Evolutionary conservation across 768 basidiomycete species (phyloP).

Genomic region (Suillus lakei): DNA sequence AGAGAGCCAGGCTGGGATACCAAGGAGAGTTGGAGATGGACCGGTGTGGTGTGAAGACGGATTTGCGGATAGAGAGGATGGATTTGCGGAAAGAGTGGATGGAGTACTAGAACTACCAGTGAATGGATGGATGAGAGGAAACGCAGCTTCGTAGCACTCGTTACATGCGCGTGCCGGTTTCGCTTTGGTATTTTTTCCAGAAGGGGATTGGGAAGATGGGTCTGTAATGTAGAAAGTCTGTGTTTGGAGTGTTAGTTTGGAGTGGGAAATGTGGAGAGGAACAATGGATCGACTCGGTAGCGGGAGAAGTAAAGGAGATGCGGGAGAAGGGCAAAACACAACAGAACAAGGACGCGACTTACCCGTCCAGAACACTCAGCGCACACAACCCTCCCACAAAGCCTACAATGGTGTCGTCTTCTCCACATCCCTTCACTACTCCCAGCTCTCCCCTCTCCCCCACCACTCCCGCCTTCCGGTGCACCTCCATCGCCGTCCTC

Average conservation of each 20-base stretch:
- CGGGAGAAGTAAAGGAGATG: background rate
- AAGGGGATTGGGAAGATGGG: conserved; percentile 24
- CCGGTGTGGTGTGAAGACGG: conserved; percentile 16
- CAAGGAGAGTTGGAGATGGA: conserved; percentile 24
- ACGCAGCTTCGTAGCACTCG: conserved; percentile 85
- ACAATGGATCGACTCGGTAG: background rate
- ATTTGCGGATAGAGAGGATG: conserved; percentile 11
- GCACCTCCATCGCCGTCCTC: conserved; percentile 2
- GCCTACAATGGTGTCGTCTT: conserved; percentile 83
- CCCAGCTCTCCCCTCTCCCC: conserved; percentile 15
- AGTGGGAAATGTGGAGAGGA: background rate
- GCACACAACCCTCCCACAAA: conserved; percentile 88
- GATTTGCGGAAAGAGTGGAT: conserved; percentile 5
- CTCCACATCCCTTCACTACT: conserved; percentile 40
- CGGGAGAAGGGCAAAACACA: background rate
- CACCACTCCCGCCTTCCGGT: conserved; percentile 5
- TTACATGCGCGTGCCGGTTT: conserved; percentile 84
- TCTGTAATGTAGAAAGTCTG: conserved; percentile 88
- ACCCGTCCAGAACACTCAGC: conserved; percentile 83
- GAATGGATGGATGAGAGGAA: conserved; percentile 51
- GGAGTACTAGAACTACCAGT: conserved; percentile 4
- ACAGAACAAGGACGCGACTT: conserved; percentile 24
- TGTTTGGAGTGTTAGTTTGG: background rate
- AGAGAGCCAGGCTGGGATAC: conserved; percentile 36
- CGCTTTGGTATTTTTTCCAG: conserved; percentile 46